These are phyloP conservation scores for Apiotrichum sp. DNA, from an alignment of 1,284 basidiomycete genomes.

Conservation along the genomic window DNA sequence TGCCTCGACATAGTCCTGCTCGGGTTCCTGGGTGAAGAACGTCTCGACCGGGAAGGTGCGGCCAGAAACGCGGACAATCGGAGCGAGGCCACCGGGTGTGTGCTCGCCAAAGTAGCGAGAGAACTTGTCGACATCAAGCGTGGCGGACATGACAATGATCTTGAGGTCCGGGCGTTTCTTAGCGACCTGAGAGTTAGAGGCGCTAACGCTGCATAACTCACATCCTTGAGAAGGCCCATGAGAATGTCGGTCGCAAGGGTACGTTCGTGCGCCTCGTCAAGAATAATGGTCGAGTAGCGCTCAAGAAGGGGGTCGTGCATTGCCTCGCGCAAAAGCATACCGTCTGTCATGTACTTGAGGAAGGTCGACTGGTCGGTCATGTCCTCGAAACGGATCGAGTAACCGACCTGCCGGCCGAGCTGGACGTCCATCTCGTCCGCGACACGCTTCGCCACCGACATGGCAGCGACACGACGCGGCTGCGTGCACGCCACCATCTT, in stretches of 20 bases:
- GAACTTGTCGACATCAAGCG: constrained; percentile 94
- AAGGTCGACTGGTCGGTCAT: constrained; percentile 90
- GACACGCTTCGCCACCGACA: constrained; percentile 97
- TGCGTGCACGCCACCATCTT: constrained; percentile 96
- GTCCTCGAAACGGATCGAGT: constrained; percentile 98
- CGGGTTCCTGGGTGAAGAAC: constrained; percentile 93
- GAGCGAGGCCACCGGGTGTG: constrained; percentile 55
- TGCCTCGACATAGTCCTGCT: constrained; percentile 94
- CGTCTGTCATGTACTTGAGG: constrained; percentile 98
- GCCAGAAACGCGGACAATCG: constrained; percentile 92
- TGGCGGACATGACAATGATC: constrained; percentile 98
- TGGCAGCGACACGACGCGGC: constrained; percentile 92
- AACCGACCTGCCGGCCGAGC: constrained; percentile 91
- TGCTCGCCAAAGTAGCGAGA: constrained; percentile 84
- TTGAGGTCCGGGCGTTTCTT: constrained; percentile 82
- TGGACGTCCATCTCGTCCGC: constrained; percentile 97
- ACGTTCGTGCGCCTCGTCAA: constrained; percentile 98
- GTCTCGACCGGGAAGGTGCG: constrained; percentile 91
- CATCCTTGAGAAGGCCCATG: constrained; percentile 75
- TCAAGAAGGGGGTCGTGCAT: constrained; percentile 90
- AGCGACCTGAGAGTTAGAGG: constrained; percentile 57
- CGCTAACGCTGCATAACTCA: constrained; percentile 10
- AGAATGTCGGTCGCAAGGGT: constrained; percentile 97
- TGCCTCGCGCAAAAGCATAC: constrained; percentile 94
- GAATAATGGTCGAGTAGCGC: constrained; percentile 93